A percentile compares a stretch with the other conserved stretches of the same genome.
These are phyloP conservation scores for Taxawa tesnikishii DNA, from an alignment of 2,329 filamentous ascomycete genomes.

Conservation along the genomic window DNA sequence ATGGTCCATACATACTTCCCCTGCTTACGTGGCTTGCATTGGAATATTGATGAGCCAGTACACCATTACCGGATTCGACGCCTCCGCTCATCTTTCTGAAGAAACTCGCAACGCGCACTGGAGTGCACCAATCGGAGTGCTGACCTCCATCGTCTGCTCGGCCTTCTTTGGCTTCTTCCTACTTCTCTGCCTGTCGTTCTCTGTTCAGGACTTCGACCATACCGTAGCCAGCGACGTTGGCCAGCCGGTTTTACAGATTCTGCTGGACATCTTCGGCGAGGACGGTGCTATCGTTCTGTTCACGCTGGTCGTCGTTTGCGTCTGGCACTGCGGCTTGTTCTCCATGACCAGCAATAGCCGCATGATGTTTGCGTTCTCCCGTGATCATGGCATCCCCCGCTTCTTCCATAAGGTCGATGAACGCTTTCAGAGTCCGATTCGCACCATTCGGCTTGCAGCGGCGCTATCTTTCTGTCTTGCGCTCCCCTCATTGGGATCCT, in stretches of 20 bases:
- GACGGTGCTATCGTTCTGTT: constrained; percentile 44
- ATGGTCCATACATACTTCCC: constrained; percentile 41
- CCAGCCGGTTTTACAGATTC: constrained; percentile 47
- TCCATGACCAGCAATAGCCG: constrained; percentile 44
- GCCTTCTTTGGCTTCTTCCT: constrained; percentile 48
- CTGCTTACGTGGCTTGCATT: constrained; percentile 42
- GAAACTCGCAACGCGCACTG: constrained; percentile 45
- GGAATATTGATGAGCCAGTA: constrained; percentile 45
- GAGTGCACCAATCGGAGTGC: constrained; percentile 45
- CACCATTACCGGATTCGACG: constrained; percentile 41
- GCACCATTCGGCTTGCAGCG: constrained; percentile 45
- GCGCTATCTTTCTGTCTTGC: constrained; percentile 42
- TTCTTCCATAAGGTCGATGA: constrained; percentile 44
- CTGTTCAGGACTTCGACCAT: constrained; percentile 42
- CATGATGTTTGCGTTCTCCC: constrained; percentile 48
- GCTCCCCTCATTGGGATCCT: constrained; percentile 41
- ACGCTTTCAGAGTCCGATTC: constrained; percentile 36
- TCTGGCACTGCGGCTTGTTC: constrained; percentile 51
- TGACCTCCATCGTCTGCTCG: constrained; percentile 44
- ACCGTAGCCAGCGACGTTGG: constrained; percentile 34
- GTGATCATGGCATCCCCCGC: constrained; percentile 42
- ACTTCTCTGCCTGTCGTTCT: constrained; percentile 45
- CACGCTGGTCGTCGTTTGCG: constrained; percentile 43
- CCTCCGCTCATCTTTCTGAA: constrained; percentile 44
- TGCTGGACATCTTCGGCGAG: constrained; percentile 44